phyloP scores from a whole-genome alignment of 148 eudicot genomes.

The Agrostemma githago region DNA sequence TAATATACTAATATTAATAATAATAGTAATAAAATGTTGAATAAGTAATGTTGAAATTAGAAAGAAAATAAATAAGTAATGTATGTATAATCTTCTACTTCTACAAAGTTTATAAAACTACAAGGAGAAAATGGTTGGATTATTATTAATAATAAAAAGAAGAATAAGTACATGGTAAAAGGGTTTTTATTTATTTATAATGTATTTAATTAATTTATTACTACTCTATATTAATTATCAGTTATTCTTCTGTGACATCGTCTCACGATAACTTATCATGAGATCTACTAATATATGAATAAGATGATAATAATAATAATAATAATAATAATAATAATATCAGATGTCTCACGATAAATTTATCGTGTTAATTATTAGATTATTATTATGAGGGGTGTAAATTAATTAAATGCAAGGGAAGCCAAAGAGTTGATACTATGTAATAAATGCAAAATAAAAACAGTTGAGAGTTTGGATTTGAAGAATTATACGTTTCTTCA shows the following conservation, averaged over 20 bases:
- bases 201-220: background rate
- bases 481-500: slow-evolving; percentile 14
- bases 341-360: too few relatives aligned
- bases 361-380: too few relatives aligned
- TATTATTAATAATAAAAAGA: background rate
- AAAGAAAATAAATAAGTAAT: background rate
- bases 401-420: slow-evolving; percentile 12
- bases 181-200: background rate
- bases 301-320: too few relatives aligned
- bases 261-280: too few relatives aligned
- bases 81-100: slow-evolving; percentile 3
- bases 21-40: too few relatives aligned
- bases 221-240: too few relatives aligned
- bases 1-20: too few relatives aligned
- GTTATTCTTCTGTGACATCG: too few relatives aligned
- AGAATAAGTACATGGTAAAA: slow-evolving; percentile 10
- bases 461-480: slow-evolving; percentile 8
- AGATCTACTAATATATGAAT: too few relatives aligned
- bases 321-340: too few relatives aligned
- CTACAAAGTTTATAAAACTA: background rate
- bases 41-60: too few relatives aligned
- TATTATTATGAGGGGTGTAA: slow-evolving; percentile 15
- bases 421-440: slow-evolving; percentile 1
- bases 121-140: background rate
- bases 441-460: slow-evolving; percentile 5